These are phyloP conservation scores for Orbilia blumenaviensis DNA, from an alignment of 2,329 filamentous ascomycete genomes.

Conservation along the genomic window DNA sequence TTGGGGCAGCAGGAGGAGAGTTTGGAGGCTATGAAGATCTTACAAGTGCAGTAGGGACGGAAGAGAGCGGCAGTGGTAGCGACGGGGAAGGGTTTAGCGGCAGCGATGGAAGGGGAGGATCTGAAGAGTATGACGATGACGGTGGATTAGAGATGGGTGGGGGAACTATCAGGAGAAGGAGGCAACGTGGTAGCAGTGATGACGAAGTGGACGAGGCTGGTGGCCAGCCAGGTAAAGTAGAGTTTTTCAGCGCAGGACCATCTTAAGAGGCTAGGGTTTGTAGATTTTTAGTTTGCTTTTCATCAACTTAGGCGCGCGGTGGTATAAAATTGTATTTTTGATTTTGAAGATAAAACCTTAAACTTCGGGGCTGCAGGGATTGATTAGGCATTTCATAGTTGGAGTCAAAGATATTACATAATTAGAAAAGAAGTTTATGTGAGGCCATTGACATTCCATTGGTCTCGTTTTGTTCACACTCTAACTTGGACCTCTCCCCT, in stretches of 20 bases:
- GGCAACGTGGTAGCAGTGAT: background rate
- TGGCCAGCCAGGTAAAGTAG: slow-evolving; percentile 28
- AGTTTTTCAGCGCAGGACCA: slow-evolving; percentile 42
- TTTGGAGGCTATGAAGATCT: slow-evolving; percentile 42
- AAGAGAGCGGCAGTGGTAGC: slow-evolving; percentile 44
- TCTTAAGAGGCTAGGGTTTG: background rate
- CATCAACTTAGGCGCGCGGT: background rate
- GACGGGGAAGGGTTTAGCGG: slow-evolving; percentile 48
- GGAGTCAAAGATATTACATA: slow-evolving; percentile 20
- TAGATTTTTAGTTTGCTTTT: background rate
- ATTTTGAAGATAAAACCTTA: background rate
- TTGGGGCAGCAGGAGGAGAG: slow-evolving; percentile 45
- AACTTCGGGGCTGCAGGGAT: background rate
- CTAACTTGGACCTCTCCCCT: no score
- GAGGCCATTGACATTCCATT: no score
- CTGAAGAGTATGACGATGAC: slow-evolving; percentile 20
- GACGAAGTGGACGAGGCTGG: slow-evolving; percentile 18
- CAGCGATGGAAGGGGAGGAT: slow-evolving; percentile 21
- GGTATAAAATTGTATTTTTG: slow-evolving; percentile 19
- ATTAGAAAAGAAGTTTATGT: background rate
- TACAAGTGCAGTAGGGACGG: slow-evolving; percentile 38
- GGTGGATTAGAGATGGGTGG: slow-evolving; percentile 39
- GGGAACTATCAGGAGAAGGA: background rate
- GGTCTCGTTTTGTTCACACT: no score
- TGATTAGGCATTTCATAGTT: slow-evolving; percentile 11